Base-by-base conservation (phyloP, 768 basidiomycete genomes). In the Boletus rubropictus region DNA sequence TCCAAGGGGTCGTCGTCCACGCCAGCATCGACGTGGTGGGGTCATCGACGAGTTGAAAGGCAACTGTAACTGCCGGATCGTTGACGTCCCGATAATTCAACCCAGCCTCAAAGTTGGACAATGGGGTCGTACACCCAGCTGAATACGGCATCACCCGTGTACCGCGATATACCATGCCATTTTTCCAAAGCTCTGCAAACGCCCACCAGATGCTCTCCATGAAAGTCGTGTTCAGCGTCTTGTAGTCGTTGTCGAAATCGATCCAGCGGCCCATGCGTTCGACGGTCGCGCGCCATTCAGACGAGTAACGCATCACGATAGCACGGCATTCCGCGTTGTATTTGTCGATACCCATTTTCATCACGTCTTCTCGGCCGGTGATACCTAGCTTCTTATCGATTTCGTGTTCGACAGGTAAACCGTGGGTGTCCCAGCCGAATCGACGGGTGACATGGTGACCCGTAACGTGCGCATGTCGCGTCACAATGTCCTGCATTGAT, bases 121-220 rank as follows among this genome's bases (percentile, higher is more conserved):
- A 70, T 25, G 96, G 95, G 0, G 96, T 99, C 1, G 92, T 93
- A 60, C 88, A 87, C 10, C 91, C 96, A 0, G 90, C 92, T 10
- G 96, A 96, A 66, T 99, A 99, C 2, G 96, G 96, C 93, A 99
- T 96, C 52, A 99, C 96, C 49, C 80, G 78, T 53, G 94, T 72
- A 1, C 96, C 96, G 14, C 91, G 80, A 68, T 99, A 99, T 15
- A 99, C 93, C 70, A 93, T 69, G 5, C 76, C 82, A 66, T 92
- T 95, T 61, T 92, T 81, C 77, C 84, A 95, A n/a, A 99, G 78
- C 63, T 93, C 83, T 44, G 81, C 75, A 68, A 99, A 99, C 8
- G 90, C 96, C 96, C 96, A 99, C 96, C 96, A 99, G 10, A 96
- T 90, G 39, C 83, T 85, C 74, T 99, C 96, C 96, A 99, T 98